Percentiles rank a stretch among this genome's conserved stretches.
phyloP scores from a whole-genome alignment of 257 asterid genomes.

The Paraleonurus japonicus region DNA sequence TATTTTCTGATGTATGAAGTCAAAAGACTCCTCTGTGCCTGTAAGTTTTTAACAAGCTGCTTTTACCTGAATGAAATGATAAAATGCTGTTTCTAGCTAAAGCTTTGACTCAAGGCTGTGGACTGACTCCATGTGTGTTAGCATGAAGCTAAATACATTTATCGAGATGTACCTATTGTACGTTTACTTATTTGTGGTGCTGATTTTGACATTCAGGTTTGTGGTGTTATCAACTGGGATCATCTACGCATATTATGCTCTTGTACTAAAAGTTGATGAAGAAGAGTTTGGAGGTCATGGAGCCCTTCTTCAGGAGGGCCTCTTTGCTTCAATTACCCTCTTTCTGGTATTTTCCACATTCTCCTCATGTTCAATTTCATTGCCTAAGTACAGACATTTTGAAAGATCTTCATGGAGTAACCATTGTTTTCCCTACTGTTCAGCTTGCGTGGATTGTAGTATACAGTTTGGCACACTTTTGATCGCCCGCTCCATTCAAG shows the following conservation, averaged over 20 bases:
- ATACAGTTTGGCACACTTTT: conserved; percentile 95
- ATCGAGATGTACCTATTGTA: neutral
- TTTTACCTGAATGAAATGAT: conserved; percentile 5
- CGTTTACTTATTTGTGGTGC: neutral
- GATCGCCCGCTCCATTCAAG: conserved; percentile 31
- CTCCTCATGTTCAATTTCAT: neutral
- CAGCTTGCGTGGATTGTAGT: conserved; percentile 93
- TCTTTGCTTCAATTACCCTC: conserved; percentile 82
- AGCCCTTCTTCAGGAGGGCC: conserved; percentile 93
- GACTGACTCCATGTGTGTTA: too few species aligned
- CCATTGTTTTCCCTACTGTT: conserved; percentile 13
- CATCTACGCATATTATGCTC: conserved; percentile 73
- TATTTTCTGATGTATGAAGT: neutral
- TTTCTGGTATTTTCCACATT: conserved; percentile 62
- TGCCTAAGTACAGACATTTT: neutral
- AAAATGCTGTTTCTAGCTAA: neutral
- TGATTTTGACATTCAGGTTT: conserved; percentile 49
- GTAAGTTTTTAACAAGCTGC: neutral
- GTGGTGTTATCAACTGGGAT: conserved; percentile 66
- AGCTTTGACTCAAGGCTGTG: neutral
- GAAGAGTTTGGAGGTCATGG: conserved; percentile 96
- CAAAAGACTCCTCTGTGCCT: neutral
- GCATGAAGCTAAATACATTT: too few species aligned
- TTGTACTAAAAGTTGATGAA: conserved; percentile 77
- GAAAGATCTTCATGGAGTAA: conserved; percentile 9